Evolutionary conservation across 345 rosid genomes (phyloP).

Genomic region (Microcos paniculata): DNA sequence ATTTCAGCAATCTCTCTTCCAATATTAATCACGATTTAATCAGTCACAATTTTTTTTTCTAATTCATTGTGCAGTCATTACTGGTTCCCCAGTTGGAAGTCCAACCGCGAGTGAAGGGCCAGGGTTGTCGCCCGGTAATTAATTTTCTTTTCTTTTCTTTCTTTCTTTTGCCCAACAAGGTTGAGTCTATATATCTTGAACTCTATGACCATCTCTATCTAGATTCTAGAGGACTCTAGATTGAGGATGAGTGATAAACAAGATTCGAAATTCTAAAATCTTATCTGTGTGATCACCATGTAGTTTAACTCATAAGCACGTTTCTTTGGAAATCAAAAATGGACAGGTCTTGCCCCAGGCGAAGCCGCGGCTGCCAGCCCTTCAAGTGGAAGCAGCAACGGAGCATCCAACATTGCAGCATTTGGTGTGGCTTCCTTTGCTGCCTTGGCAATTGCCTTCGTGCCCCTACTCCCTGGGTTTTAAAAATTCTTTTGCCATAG

Average conservation of each 20-base stretch:
- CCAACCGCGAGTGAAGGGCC: not conserved
- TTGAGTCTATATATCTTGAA: too few relatives aligned
- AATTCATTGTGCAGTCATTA: not conserved
- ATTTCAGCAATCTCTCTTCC: too few relatives aligned
- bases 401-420: too few relatives aligned
- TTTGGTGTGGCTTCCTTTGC: constrained; percentile 11
- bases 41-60: not conserved
- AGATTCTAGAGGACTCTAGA: too few relatives aligned
- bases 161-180: too few relatives aligned
- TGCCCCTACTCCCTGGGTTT: constrained; percentile 12
- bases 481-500: not conserved
- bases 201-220: too few relatives aligned
- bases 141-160: not conserved
- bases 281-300: too few relatives aligned
- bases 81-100: not conserved
- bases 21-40: too few relatives aligned
- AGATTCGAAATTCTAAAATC: too few relatives aligned
- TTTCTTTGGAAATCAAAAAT: too few relatives aligned
- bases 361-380: constrained; percentile 11
- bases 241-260: too few relatives aligned
- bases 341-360: constrained; percentile 14
- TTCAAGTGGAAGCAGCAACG: not conserved
- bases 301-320: too few relatives aligned
- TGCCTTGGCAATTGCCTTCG: constrained; percentile 17
- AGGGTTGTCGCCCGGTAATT: constrained; percentile 2